These are phyloP conservation scores for Rhodamnia argentea DNA, from an alignment of 345 rosid genomes.

Conservation along the genomic window DNA sequence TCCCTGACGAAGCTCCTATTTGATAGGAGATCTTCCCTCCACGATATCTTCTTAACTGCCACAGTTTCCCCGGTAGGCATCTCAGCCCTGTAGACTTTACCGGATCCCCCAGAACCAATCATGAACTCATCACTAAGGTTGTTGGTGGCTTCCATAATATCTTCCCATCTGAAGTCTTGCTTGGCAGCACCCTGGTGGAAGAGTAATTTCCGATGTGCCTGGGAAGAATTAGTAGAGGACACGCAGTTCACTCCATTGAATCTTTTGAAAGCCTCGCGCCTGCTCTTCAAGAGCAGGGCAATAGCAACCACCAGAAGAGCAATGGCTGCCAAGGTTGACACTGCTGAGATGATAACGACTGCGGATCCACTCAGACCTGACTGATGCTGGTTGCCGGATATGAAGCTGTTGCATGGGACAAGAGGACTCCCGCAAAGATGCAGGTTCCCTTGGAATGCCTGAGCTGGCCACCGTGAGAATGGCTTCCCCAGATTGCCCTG, in stretches of 20 bases:
- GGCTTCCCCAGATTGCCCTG: slow-evolving; percentile 59
- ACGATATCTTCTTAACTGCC: slow-evolving; percentile 71
- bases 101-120: slow-evolving; percentile 93
- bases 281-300: slow-evolving; percentile 36
- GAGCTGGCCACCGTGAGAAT: slow-evolving; percentile 76
- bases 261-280: slow-evolving; percentile 29
- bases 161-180: slow-evolving; percentile 72
- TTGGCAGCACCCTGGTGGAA: slow-evolving; percentile 46
- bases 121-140: slow-evolving; percentile 68
- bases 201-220: slow-evolving; percentile 50
- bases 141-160: slow-evolving; percentile 72
- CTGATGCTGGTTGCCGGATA: slow-evolving; percentile 15
- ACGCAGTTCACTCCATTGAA: slow-evolving; percentile 29
- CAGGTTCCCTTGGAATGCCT: slow-evolving; percentile 54
- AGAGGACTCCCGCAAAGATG: slow-evolving; percentile 79
- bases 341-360: slow-evolving; percentile 50
- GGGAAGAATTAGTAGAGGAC: slow-evolving; percentile 62
- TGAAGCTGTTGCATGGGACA: slow-evolving; percentile 19
- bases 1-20: slow-evolving; percentile 87
- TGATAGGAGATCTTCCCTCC: slow-evolving; percentile 63
- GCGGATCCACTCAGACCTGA: slow-evolving; percentile 28
- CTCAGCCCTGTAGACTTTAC: slow-evolving; percentile 73
- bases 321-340: slow-evolving; percentile 53
- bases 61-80: slow-evolving; percentile 53
- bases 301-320: slow-evolving; percentile 47